Evolutionary conservation across 148 eudicot genomes (phyloP).

Genomic region (Diospyros lotus): DNA sequence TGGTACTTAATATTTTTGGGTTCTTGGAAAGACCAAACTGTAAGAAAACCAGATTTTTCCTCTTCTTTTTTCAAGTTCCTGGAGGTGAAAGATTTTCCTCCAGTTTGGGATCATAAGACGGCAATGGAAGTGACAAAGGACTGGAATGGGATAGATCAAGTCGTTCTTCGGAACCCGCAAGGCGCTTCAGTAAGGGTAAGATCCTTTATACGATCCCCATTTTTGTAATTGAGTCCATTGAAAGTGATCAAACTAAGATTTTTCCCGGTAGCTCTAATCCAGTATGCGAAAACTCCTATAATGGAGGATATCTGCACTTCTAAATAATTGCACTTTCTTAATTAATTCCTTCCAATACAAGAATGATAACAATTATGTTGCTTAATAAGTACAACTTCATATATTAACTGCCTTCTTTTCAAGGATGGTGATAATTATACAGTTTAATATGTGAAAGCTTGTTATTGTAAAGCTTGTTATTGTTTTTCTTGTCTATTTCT

Average conservation of each 20-base stretch:
- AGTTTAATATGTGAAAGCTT: too few species aligned
- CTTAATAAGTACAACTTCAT: not conserved
- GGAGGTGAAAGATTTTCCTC: constrained; percentile 75
- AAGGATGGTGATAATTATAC: too few species aligned
- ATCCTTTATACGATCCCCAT: not conserved
- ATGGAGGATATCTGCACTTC: not conserved
- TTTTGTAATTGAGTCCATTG: not conserved
- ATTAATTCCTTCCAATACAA: not conserved
- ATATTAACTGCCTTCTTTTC: not conserved
- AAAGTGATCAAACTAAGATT: constrained; percentile 1
- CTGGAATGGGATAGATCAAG: constrained; percentile 70
- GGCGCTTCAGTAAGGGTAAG: constrained; percentile 75
- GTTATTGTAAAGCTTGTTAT: too few species aligned
- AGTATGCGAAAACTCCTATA: not conserved
- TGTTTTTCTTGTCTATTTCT: not conserved
- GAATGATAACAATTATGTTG: not conserved
- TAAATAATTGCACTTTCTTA: too few species aligned
- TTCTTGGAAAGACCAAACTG: constrained; percentile 5
- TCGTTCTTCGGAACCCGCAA: constrained; percentile 66
- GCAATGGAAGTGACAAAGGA: constrained; percentile 58
- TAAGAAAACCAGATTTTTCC: not conserved
- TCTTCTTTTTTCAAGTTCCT: not conserved
- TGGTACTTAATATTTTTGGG: not conserved
- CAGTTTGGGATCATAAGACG: constrained; percentile 61
- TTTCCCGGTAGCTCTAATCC: not conserved